Base-by-base conservation (phyloP, 257 asterid genomes). In the Apocynum venetum region DNA sequence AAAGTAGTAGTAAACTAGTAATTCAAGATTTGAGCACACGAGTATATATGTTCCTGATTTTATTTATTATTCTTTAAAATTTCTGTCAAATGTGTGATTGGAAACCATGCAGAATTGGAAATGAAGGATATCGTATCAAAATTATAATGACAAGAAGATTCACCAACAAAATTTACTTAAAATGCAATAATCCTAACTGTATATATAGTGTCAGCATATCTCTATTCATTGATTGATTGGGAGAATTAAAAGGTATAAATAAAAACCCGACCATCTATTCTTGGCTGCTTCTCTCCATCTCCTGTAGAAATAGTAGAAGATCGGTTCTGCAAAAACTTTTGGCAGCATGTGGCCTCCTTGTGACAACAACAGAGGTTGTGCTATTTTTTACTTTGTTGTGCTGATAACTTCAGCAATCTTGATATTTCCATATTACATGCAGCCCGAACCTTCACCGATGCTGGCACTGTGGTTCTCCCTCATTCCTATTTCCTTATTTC, bases 341-440 rank as follows among this genome's bases (percentile, higher is more conserved):
- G 5, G 41, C 5, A 61, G 17, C 5, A 61, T 61, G 41, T 0
- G 17, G 20, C 59, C 59, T 6, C 12, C 13, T 31, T 9, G 14
- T 0, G 12, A 64, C 5, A 41, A 40, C 25, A 77, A 77, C 70
- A n/a, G n/a, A 46, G 2, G 38, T 2, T 70, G 76, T 56, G 76
- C 76, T 0, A 2, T 72, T 71, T 12, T 78, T 71, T 4, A 71
- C 13, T 14, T 78, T 41, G 77, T 57, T 43, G 3, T 72, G 4
- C 74, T 78, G 0, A 0, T 61, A 4, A 20, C 67, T 0, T 31
- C 74, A 20, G 49, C 74, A 17, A 47, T 78, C 2, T 3, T 44
- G 48, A n/a, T 72, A 4, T 78, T 78, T 1, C 77, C 77, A 5
- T 49, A 63, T 19, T 78, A 47, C 36, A 72, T 72, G 82, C 73